Percentiles rank a stretch among this genome's conserved stretches.
Conservation (phyloP, 2,329 filamentous ascomycete species). For the Zalaria sp. region DNA sequence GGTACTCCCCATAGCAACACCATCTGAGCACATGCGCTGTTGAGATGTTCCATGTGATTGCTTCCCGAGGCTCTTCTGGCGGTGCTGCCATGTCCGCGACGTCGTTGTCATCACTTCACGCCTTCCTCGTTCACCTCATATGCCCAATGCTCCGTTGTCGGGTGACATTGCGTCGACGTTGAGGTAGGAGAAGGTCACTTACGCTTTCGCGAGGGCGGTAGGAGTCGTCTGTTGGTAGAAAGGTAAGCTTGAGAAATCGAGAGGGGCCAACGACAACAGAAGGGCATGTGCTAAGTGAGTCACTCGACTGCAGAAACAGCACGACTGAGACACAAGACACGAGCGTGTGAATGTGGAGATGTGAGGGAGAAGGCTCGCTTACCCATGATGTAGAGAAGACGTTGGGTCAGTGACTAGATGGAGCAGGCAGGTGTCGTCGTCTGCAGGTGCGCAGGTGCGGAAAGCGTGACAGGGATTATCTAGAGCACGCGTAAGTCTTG, state of each 20-base stretch:
- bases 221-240: conserved; percentile 11
- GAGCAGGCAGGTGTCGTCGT: background rate
- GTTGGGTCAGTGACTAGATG: background rate
- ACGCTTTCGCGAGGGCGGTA: conserved; percentile 16
- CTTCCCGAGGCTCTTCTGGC: background rate
- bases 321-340: background rate
- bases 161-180: background rate
- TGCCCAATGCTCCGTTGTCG: background rate
- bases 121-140: background rate
- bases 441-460: conserved; percentile 2
- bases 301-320: background rate
- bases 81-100: background rate
- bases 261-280: too few relatives aligned
- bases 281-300: conserved; percentile 2
- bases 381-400: conserved; percentile 6
- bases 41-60: background rate
- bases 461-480: conserved; percentile 7
- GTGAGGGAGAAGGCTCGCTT: conserved; percentile 4
- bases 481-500: conserved; percentile 1
- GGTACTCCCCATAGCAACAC: too few relatives aligned
- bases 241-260: conserved; percentile 1
- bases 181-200: conserved; percentile 8
- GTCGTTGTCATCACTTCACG: background rate
- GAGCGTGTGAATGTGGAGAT: background rate
- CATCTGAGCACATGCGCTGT: too few relatives aligned